These are phyloP conservation scores for Phytophthora macrochlamydospora DNA, from an alignment of 352 stramenopile genomes.

Conservation along the genomic window DNA sequence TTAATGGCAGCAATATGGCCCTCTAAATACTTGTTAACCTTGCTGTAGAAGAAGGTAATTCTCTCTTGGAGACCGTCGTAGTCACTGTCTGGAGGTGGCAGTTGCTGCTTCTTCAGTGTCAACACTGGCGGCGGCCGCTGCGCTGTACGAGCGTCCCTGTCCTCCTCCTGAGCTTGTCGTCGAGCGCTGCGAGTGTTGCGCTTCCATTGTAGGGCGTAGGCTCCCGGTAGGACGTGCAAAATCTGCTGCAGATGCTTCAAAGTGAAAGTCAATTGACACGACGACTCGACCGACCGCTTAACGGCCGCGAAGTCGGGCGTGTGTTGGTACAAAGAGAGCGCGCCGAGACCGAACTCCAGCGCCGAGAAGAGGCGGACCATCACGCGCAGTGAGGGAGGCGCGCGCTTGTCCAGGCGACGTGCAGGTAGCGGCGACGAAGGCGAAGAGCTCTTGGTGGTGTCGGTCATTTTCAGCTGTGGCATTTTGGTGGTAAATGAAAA, in stretches of 20 bases:
- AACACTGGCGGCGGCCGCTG: conserved; percentile 48
- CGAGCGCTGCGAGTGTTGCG: conserved; percentile 33
- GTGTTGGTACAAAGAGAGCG: conserved; percentile 75
- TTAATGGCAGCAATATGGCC: conserved; percentile 27
- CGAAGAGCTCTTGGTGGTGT: background rate
- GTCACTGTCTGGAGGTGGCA: conserved; percentile 28
- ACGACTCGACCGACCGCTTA: conserved; percentile 74
- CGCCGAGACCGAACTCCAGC: conserved; percentile 72
- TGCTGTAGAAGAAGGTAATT: conserved; percentile 48
- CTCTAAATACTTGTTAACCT: conserved; percentile 41
- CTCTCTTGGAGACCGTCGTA: conserved; percentile 51
- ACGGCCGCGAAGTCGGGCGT: conserved; percentile 64
- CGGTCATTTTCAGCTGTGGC: conserved; percentile 5
- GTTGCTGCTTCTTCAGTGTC: conserved; percentile 54
- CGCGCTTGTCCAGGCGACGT: conserved; percentile 39
- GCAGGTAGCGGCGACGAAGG: background rate
- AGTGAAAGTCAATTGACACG: conserved; percentile 61
- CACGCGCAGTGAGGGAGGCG: conserved; percentile 45
- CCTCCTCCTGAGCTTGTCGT: conserved; percentile 25
- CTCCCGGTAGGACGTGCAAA: conserved; percentile 50
- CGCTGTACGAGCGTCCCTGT: conserved; percentile 12
- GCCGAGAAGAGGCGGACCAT: conserved; percentile 69
- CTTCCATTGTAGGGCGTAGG: conserved; percentile 58
- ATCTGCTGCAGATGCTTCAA: conserved; percentile 64
- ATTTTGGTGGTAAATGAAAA: background rate